Percentiles rank a stretch among this genome's conserved stretches.
Evolutionary conservation across 257 asterid species (phyloP).

Genomic region (Solanum neorickii): DNA sequence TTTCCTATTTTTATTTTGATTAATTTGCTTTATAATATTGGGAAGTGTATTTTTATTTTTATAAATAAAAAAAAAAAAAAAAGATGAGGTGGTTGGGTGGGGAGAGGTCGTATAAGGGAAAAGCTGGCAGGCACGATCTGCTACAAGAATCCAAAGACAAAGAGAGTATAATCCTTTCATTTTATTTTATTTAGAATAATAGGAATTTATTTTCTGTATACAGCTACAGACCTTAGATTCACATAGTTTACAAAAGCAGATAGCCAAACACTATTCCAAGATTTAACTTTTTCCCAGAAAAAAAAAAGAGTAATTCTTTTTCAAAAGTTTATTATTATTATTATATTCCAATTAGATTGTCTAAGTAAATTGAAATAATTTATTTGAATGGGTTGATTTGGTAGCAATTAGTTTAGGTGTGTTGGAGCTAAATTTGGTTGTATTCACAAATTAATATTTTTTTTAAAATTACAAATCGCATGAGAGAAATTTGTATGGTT

Average conservation of each 20-base stretch:
- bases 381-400: too few species aligned
- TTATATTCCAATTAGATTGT: not conserved
- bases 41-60: not conserved
- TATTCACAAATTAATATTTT: not conserved
- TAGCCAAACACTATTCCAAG: not conserved
- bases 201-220: not conserved
- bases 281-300: not conserved
- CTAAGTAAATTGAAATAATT: not conserved
- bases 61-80: not conserved
- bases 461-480: too few species aligned
- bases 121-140: conserved; percentile 99
- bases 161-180: not conserved
- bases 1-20: conserved; percentile 2
- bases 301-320: not conserved
- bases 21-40: not conserved
- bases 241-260: not conserved
- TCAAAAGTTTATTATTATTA: not conserved
- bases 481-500: not conserved
- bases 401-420: not conserved
- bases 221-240: not conserved
- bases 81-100: not conserved
- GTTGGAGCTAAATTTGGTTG: not conserved
- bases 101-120: not conserved
- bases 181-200: not conserved
- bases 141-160: conserved; percentile 84